phyloP scores from a whole-genome alignment of 2,329 filamentous ascomycete genomes.

The Xylariaceae sp. region DNA sequence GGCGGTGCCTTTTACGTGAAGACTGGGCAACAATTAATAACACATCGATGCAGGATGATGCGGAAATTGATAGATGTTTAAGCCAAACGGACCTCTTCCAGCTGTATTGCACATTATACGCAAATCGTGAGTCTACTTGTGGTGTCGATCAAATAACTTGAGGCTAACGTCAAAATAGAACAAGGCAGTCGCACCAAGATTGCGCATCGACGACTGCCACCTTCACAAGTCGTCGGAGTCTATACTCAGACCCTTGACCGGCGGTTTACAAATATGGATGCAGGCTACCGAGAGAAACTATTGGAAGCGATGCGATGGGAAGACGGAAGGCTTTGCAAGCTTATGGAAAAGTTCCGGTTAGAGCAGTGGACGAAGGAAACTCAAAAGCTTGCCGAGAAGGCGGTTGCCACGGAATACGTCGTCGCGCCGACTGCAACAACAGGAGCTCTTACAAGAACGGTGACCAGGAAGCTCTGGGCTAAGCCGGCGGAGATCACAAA shows the following conservation, averaged over 20 bases:
- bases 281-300: constrained; percentile 60
- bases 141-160: constrained; percentile 6
- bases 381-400: constrained; percentile 27
- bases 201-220: constrained; percentile 43
- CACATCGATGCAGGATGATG: constrained; percentile 67
- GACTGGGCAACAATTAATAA: constrained; percentile 79
- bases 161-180: constrained; percentile 27
- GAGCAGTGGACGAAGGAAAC: constrained; percentile 55
- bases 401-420: constrained; percentile 26
- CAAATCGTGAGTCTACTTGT: constrained; percentile 51
- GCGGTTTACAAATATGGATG: constrained; percentile 54
- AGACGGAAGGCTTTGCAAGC: constrained; percentile 58
- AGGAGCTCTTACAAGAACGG: constrained; percentile 1
- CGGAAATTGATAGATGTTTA: constrained; percentile 57
- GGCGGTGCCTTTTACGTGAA: constrained; percentile 75
- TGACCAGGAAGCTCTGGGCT: constrained; percentile 10
- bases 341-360: constrained; percentile 63
- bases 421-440: constrained; percentile 20
- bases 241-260: constrained; percentile 57
- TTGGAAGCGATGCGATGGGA: constrained; percentile 67
- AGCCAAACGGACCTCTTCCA: constrained; percentile 61
- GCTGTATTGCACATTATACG: constrained; percentile 59
- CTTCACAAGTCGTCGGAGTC: constrained; percentile 52
- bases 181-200: constrained; percentile 38
- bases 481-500: constrained; percentile 20